These are phyloP conservation scores for Candida sanyaensis DNA, from an alignment of 1,139 yeast species.

Conservation along the genomic window DNA sequence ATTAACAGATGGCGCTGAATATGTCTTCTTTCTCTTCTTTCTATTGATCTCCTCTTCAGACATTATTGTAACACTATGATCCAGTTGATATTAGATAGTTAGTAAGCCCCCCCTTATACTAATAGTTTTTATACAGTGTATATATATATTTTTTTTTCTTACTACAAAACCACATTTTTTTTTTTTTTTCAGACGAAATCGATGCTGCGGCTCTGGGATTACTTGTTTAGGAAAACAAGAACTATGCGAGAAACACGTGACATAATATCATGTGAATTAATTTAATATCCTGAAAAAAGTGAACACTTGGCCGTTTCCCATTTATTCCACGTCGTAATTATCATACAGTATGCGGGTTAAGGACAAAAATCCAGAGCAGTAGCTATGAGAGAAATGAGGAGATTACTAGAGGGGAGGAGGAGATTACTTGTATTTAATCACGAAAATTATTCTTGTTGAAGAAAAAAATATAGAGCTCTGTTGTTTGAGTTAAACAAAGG, in stretches of 20 bases:
- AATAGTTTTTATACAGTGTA: no score
- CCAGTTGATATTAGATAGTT: no score
- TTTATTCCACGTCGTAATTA: neutral
- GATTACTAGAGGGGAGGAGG: neutral
- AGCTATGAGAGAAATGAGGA: neutral
- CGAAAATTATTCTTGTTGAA: no score
- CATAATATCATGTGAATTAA: neutral
- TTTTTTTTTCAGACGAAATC: neutral
- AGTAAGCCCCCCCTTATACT: no score
- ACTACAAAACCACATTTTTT: neutral
- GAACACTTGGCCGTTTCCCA: neutral
- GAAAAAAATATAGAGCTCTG: no score
- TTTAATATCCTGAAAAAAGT: no score
- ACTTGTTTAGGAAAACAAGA: neutral
- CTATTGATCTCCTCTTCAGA: neutral
- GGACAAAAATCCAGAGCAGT: neutral
- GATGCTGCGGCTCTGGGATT: constrained; percentile 2
- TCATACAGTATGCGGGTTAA: no score
- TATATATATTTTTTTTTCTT: constrained; percentile 7
- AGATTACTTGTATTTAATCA: neutral
- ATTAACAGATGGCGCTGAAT: constrained; percentile 15
- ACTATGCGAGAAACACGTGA: neutral
- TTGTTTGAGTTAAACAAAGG: neutral
- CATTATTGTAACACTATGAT: neutral
- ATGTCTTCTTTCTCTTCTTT: constrained; percentile 10